Evolutionary conservation across 306 rosid genomes (phyloP).

Genomic region (Trifolium fragiferum): DNA sequence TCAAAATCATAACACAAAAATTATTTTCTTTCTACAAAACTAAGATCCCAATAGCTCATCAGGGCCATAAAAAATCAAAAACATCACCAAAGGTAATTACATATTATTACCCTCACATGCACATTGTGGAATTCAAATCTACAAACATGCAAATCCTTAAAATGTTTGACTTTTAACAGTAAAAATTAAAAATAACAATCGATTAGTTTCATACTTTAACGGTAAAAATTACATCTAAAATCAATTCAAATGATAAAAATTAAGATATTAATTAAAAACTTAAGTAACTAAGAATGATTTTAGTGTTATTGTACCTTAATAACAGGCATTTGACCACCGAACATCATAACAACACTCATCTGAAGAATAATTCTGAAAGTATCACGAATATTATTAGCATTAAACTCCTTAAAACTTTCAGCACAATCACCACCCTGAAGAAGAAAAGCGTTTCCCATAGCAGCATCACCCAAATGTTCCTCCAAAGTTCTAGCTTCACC

Average conservation of each 20-base stretch:
- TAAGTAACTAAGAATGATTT: no score
- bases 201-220: no score
- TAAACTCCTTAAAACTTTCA: slow-evolving; percentile 97
- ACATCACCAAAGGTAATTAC: background rate
- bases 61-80: background rate
- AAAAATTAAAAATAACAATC: background rate
- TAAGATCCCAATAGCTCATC: background rate
- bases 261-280: no score
- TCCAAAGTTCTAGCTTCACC: slow-evolving; percentile 92
- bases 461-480: slow-evolving; percentile 77
- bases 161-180: background rate
- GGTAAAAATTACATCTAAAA: no score
- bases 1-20: background rate
- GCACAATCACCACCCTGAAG: slow-evolving; percentile 96
- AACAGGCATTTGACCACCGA: slow-evolving; percentile 97
- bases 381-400: slow-evolving; percentile 92
- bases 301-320: slow-evolving; percentile 59
- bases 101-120: background rate
- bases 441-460: slow-evolving; percentile 90
- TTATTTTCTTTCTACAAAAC: background rate
- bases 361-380: slow-evolving; percentile 89
- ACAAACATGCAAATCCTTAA: background rate
- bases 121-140: background rate
- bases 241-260: background rate
- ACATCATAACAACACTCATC: slow-evolving; percentile 94